phyloP scores from a whole-genome alignment of 2,329 filamentous ascomycete species.

The Hymenoscyphus occultus region DNA sequence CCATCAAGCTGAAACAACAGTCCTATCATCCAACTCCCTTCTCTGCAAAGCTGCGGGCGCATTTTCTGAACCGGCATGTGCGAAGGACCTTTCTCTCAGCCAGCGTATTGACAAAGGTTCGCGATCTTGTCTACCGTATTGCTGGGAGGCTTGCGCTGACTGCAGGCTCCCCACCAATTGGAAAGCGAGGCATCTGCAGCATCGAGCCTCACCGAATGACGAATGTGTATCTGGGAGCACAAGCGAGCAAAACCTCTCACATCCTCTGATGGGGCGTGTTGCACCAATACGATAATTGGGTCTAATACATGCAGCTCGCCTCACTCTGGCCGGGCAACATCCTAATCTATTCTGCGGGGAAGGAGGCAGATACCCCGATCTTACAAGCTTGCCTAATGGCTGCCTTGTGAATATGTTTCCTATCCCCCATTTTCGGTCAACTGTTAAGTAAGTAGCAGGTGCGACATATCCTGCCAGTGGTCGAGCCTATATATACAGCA shows the following conservation, averaged over 20 bases:
- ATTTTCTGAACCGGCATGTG: neutral
- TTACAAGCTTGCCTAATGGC: neutral
- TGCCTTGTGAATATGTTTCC: neutral
- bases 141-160: slow-evolving; percentile 6
- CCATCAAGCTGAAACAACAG: too few relatives aligned
- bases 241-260: neutral
- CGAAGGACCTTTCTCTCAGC: neutral
- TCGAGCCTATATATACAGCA: neutral
- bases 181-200: neutral
- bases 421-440: neutral
- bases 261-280: neutral
- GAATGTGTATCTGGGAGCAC: neutral
- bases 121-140: neutral
- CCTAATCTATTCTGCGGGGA: slow-evolving; percentile 1
- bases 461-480: neutral
- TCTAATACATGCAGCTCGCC: neutral
- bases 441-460: neutral
- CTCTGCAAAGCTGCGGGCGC: neutral
- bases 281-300: neutral
- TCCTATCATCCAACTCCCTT: neutral
- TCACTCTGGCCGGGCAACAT: neutral
- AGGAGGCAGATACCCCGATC: neutral
- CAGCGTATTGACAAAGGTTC: neutral
- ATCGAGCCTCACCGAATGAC: slow-evolving; percentile 13
- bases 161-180: slow-evolving; percentile 9